A percentile compares a stretch with the other conserved stretches of the same genome.
phyloP scores from a whole-genome alignment of 2,329 filamentous ascomycete genomes.

The Fusarium floridanum region DNA sequence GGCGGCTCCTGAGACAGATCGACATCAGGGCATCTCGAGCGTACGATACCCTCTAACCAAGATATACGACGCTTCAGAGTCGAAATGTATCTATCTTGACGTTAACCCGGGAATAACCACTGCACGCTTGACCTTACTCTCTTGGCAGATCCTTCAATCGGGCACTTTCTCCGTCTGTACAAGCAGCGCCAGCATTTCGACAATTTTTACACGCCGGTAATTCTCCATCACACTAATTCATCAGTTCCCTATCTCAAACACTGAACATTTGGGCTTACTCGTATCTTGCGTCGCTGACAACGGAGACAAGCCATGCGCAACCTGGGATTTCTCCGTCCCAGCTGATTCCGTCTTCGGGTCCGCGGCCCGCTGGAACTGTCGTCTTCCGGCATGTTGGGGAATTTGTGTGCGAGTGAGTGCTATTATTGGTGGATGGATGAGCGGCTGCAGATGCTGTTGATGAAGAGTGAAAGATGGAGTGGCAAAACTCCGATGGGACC shows the following conservation, averaged over 20 bases:
- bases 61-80: slow-evolving; percentile 56
- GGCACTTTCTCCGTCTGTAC: slow-evolving; percentile 59
- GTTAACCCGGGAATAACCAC: not conserved
- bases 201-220: slow-evolving; percentile 59
- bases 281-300: slow-evolving; percentile 65
- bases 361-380: slow-evolving; percentile 4
- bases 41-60: slow-evolving; percentile 62
- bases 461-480: slow-evolving; percentile 7
- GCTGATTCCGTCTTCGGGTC: slow-evolving; percentile 28
- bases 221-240: slow-evolving; percentile 58
- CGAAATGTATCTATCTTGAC: slow-evolving; percentile 44
- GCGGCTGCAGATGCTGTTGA: not conserved
- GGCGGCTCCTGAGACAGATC: slow-evolving; percentile 50
- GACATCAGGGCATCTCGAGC: slow-evolving; percentile 56
- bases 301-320: slow-evolving; percentile 50
- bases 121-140: slow-evolving; percentile 48
- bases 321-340: slow-evolving; percentile 43
- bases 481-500: slow-evolving; percentile 27
- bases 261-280: slow-evolving; percentile 47
- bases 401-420: too few species aligned
- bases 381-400: slow-evolving; percentile 31
- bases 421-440: not conserved
- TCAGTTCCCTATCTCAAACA: not conserved
- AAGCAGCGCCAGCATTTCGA: slow-evolving; percentile 55
- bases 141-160: slow-evolving; percentile 56